Evolutionary conservation across 1,139 yeast genomes (phyloP).

Genomic region (Tardiomyces blankii): DNA sequence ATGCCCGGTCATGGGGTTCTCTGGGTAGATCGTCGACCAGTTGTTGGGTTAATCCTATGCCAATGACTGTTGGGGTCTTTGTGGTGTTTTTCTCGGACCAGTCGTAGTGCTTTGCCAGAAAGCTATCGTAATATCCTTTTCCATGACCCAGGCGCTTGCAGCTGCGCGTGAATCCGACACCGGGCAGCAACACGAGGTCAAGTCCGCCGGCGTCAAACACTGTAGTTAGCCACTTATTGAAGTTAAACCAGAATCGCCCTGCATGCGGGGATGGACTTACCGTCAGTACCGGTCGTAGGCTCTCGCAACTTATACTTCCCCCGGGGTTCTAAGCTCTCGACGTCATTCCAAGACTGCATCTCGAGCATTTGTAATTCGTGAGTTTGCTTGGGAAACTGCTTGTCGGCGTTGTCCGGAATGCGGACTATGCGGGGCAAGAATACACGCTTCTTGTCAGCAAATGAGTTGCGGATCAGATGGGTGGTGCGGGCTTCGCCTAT

Average conservation of each 20-base stretch:
- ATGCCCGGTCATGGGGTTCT: constrained; percentile 58
- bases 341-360: constrained; percentile 33
- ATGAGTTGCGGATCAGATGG: constrained; percentile 39
- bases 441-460: constrained; percentile 28
- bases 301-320: constrained; percentile 64
- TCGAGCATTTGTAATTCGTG: constrained; percentile 50
- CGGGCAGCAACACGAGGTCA: constrained; percentile 74
- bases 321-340: constrained; percentile 42
- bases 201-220: constrained; percentile 34
- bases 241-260: too few relatives aligned
- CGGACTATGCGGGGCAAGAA: constrained; percentile 27
- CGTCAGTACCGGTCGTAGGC: constrained; percentile 33
- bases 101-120: constrained; percentile 40
- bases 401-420: constrained; percentile 7
- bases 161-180: constrained; percentile 56
- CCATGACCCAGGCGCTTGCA: constrained; percentile 80
- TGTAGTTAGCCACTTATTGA: not conserved
- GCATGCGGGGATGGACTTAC: too few relatives aligned
- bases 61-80: constrained; percentile 33
- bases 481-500: constrained; percentile 48
- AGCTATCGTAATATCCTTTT: constrained; percentile 85
- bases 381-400: constrained; percentile 26
- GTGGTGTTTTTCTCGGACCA: constrained; percentile 15
- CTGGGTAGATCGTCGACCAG: constrained; percentile 46
- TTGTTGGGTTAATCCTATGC: constrained; percentile 64